Evolutionary conservation across 495 filamentous ascomycete species (phyloP), one percentile per base, ranked within the genome.

Genomic region (Durotheca rogersii): DNA sequence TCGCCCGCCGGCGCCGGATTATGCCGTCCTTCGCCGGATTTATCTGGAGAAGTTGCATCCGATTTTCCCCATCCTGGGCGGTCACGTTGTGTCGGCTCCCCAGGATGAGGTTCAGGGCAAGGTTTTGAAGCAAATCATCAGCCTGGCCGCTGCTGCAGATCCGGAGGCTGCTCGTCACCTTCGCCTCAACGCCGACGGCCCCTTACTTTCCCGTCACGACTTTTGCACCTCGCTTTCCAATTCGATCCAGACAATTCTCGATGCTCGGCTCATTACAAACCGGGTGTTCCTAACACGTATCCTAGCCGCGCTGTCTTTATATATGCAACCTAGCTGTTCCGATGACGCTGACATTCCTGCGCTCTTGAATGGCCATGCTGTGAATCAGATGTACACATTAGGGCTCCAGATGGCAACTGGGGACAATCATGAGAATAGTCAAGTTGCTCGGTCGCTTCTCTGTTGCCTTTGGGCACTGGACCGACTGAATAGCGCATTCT

Each of bases 391-490:
- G 11, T 82, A 87, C 42, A 84, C 84, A 0, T 64, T 84, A 23
- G 85, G 84, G 2, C 62, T 88, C 17, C 86, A 89, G 47, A 72
- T 74, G 37, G 56, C 77, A 5, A 64, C 70, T 9, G 62, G 60
- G 45, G 62, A 66, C 14, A 53, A 47, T 1, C 56, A 67, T 12
- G 37, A 44, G 5, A 55, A 58, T 29, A 53, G 42, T 30, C 57
- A 66, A 14, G 56, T 58, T 14, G 61, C 56, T 2, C 62, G 51
- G n/a, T 60, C 61, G 7, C 65, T 88, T 0, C 86, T 88, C 47
- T 87, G 82, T 71, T 82, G 80, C 31, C 53, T 88, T 10, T 88
- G 84, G 78, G 78, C 81, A 7, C 58, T 88, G 6, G 86, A 89
- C 58, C 78, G 83, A 30, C 68, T 86, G 29, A 80, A 83, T 47